A percentile compares a stretch with the other conserved stretches of the same genome.
Evolutionary conservation across 2,329 filamentous ascomycete species (phyloP).

Genomic region (Calonectria ilicicola): DNA sequence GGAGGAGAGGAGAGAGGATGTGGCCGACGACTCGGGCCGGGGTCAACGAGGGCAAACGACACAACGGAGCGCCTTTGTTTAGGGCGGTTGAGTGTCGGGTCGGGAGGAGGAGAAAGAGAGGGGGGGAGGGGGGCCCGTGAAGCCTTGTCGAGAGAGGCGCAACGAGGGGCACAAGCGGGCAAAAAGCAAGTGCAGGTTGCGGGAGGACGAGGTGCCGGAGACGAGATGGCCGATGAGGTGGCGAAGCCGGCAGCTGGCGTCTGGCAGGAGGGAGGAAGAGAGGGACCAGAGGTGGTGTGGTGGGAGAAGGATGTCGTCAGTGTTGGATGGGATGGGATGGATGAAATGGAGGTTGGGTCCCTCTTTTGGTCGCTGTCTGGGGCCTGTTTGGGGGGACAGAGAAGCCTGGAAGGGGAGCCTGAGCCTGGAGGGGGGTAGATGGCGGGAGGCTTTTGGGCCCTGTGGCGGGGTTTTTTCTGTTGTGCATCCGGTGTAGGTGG

Average conservation of each 20-base stretch:
- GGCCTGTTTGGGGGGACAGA: conserved; percentile 9
- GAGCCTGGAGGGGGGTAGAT: conserved; percentile 24
- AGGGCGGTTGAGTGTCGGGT: conserved; percentile 28
- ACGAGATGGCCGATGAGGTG: conserved; percentile 16
- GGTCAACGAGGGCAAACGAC: conserved; percentile 23
- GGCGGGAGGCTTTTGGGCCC: conserved; percentile 32
- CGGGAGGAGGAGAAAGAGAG: conserved; percentile 22
- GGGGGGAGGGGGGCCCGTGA: conserved; percentile 8
- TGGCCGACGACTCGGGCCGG: conserved; percentile 30
- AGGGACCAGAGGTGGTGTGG: conserved; percentile 40
- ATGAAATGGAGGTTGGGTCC: conserved; percentile 37
- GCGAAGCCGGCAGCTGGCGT: conserved; percentile 26
- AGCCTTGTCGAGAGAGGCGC: conserved; percentile 19
- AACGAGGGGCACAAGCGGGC: conserved; percentile 19
- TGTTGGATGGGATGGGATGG: conserved; percentile 36
- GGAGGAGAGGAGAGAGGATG: conserved; percentile 22
- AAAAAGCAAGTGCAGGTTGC: conserved; percentile 15
- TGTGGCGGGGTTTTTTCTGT: conserved; percentile 46
- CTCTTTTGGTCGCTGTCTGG: conserved; percentile 27
- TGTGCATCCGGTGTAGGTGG: conserved; percentile 34
- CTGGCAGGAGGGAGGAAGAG: conserved; percentile 32
- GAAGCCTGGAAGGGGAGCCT: conserved; percentile 27
- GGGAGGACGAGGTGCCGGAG: conserved; percentile 14
- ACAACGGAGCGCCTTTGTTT: conserved; percentile 24
- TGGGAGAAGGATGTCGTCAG: conserved; percentile 51